These are phyloP conservation scores for Colletotrichum godetiae DNA, from an alignment of 2,329 filamentous ascomycete species.

Conservation along the genomic window DNA sequence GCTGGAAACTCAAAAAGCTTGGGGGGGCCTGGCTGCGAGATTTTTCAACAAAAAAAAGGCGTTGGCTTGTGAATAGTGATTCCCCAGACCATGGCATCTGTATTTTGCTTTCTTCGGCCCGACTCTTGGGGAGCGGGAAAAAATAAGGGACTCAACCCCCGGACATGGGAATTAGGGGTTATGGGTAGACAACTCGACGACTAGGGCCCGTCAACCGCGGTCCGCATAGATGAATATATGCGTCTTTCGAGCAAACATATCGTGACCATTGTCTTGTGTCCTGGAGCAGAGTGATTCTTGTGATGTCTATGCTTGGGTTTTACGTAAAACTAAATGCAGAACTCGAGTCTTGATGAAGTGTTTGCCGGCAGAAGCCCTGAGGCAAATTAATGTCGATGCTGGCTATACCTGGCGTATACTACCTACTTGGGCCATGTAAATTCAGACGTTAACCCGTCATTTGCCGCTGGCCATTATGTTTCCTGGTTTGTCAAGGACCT, in stretches of 20 bases:
- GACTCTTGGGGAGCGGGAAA: slow-evolving; percentile 20
- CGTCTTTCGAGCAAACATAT: slow-evolving; percentile 5
- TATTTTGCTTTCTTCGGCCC: slow-evolving; percentile 37
- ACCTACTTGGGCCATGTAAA: no score
- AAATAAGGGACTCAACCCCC: slow-evolving; percentile 31
- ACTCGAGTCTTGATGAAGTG: no score
- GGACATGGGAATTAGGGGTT: slow-evolving; percentile 26
- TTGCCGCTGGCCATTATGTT: no score
- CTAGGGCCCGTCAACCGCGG: slow-evolving; percentile 58
- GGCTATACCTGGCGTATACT: no score
- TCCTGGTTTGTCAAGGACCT: no score
- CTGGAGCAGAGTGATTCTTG: not conserved
- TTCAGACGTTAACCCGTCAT: no score
- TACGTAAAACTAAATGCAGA: not conserved
- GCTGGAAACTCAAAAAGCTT: slow-evolving; percentile 42
- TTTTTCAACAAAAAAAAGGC: slow-evolving; percentile 51
- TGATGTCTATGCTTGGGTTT: not conserved
- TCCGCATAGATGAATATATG: slow-evolving; percentile 37
- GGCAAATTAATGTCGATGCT: no score
- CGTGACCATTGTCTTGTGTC: no score
- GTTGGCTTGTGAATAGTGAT: slow-evolving; percentile 46
- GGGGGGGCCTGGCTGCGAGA: slow-evolving; percentile 43
- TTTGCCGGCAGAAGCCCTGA: no score
- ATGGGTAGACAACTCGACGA: slow-evolving; percentile 25
- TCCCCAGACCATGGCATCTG: slow-evolving; percentile 46